A percentile compares a stretch with the other conserved stretches of the same genome.
These are phyloP conservation scores for Diversispora epigaea DNA, from an alignment of 192 early-diverging fungal genomes.

Conservation along the genomic window DNA sequence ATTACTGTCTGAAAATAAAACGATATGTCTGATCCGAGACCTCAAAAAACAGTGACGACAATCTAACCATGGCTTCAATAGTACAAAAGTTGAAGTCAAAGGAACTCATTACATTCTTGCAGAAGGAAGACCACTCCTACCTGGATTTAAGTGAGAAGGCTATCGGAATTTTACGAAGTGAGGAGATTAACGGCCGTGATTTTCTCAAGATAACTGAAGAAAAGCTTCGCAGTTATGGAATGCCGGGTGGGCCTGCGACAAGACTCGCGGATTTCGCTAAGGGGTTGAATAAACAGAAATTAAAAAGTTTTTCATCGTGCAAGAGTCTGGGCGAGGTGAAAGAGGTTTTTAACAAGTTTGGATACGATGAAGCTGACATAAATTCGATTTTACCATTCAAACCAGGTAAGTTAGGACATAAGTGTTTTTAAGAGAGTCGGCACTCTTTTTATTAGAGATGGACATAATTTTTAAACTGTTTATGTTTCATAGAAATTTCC, in stretches of 20 bases:
- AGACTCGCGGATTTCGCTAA: conserved; percentile 3
- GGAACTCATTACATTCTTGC: neutral
- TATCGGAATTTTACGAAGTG: neutral
- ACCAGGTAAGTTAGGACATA: too few relatives aligned
- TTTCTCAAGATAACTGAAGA: conserved; percentile 8
- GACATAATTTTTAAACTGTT: too few relatives aligned
- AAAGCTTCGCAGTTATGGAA: conserved; percentile 3
- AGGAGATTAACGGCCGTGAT: neutral
- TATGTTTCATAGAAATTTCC: neutral
- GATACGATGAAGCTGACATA: neutral
- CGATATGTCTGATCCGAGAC: too few relatives aligned
- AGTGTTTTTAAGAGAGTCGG: neutral
- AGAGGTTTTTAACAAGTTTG: too few relatives aligned
- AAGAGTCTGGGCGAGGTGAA: too few relatives aligned
- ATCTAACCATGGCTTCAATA: too few relatives aligned
- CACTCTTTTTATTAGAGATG: too few relatives aligned
- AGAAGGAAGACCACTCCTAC: conserved; percentile 10
- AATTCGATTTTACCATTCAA: too few relatives aligned
- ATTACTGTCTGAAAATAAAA: too few relatives aligned
- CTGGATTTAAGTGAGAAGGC: neutral
- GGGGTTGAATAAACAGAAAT: neutral
- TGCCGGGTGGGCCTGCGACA: conserved; percentile 16
- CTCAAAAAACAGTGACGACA: too few relatives aligned
- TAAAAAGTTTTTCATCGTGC: too few relatives aligned
- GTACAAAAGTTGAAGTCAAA: neutral